phyloP scores from a whole-genome alignment of 495 filamentous ascomycete species.

The Bacidia rubella region DNA sequence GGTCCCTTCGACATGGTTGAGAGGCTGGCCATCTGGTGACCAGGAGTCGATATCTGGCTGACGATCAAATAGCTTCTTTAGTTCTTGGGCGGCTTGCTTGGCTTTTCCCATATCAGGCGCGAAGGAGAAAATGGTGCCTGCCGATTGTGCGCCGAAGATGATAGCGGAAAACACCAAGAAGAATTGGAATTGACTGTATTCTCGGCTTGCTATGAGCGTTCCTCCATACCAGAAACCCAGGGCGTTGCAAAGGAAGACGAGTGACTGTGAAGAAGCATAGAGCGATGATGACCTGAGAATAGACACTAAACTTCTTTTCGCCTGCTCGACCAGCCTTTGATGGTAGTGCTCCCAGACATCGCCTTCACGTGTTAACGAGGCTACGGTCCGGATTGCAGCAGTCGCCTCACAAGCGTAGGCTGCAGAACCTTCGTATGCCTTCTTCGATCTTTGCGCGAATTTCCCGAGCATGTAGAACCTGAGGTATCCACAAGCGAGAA shows the following conservation, averaged over 20 bases:
- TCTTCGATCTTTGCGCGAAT: conserved; percentile 58
- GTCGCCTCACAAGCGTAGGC: conserved; percentile 85
- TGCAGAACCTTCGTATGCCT: conserved; percentile 59
- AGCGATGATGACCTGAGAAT: conserved; percentile 54
- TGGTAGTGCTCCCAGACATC: conserved; percentile 70
- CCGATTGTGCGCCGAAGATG: conserved; percentile 72
- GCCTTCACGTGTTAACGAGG: conserved; percentile 69
- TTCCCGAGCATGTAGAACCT: conserved; percentile 70
- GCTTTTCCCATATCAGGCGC: conserved; percentile 83
- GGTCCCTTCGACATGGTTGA: conserved; percentile 48
- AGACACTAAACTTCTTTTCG: conserved; percentile 45
- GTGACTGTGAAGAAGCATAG: conserved; percentile 66
- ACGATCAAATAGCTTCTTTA: conserved; percentile 68
- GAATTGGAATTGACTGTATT: conserved; percentile 67
- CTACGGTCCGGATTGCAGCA: conserved; percentile 81
- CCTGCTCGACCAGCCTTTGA: conserved; percentile 48
- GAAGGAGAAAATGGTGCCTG: conserved; percentile 79
- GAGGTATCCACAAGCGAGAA: conserved; percentile 71
- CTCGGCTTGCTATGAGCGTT: conserved; percentile 51
- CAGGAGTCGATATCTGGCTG: conserved; percentile 69
- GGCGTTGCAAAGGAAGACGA: conserved; percentile 70
- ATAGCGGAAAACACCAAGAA: conserved; percentile 72
- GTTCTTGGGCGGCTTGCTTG: conserved; percentile 59
- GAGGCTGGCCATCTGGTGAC: conserved; percentile 53
- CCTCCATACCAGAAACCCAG: conserved; percentile 96